A percentile compares a stretch with the other conserved stretches of the same genome.
phyloP scores from a whole-genome alignment of 495 filamentous ascomycete genomes.

The Penicillium manginii region DNA sequence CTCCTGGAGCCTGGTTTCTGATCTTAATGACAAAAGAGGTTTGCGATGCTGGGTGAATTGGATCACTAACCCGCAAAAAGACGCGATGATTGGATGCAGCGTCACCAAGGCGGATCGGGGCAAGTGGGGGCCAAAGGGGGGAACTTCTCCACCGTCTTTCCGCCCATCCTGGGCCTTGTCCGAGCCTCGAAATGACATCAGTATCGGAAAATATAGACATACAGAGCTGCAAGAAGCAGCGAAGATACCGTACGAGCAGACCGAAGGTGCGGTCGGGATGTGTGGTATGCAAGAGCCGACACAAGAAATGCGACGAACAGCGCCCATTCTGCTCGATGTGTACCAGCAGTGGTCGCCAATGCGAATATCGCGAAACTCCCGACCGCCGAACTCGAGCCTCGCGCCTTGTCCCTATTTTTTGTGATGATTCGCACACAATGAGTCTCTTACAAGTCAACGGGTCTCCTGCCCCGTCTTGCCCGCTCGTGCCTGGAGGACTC shows the following conservation, averaged over 20 bases:
- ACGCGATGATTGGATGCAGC: not conserved
- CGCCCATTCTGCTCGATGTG: conserved; percentile 58
- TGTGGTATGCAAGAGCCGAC: conserved; percentile 23
- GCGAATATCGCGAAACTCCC: conserved; percentile 30
- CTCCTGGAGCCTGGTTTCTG: not conserved
- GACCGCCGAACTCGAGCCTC: conserved; percentile 12
- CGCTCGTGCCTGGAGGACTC: conserved; percentile 11
- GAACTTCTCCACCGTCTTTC: not conserved
- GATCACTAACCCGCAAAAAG: not conserved
- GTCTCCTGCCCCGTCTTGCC: not conserved
- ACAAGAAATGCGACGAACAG: conserved; percentile 66
- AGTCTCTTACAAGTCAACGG: not conserved
- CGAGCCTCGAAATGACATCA: not conserved
- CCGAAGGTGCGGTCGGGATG: conserved; percentile 20
- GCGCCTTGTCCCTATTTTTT: not conserved
- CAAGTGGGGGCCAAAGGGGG: not conserved
- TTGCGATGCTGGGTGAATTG: not conserved
- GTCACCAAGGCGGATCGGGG: not conserved
- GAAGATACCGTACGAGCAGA: conserved; percentile 6
- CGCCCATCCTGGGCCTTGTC: not conserved
- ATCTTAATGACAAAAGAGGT: not conserved
- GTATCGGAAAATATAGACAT: not conserved
- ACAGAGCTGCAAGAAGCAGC: not conserved
- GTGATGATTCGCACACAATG: not conserved
- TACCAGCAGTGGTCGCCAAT: conserved; percentile 44